Conservation (phyloP, 2,329 filamentous ascomycete species). For the Aspergillus persii region DNA sequence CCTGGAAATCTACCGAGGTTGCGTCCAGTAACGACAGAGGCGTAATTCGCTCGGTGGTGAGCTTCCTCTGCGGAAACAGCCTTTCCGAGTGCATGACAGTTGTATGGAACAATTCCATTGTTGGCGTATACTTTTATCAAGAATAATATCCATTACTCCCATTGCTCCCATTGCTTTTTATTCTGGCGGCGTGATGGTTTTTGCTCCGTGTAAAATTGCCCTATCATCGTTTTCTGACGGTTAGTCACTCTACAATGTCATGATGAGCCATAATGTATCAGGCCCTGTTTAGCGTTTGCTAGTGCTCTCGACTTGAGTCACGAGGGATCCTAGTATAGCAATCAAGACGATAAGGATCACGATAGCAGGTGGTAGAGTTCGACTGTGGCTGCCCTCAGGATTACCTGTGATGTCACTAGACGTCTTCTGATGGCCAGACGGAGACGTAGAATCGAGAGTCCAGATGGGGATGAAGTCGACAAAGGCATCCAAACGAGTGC, state of each 20-base stretch:
- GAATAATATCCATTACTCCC: too few relatives aligned
- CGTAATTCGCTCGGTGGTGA: slow-evolving; percentile 7
- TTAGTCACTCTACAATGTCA: background rate
- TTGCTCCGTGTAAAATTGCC: background rate
- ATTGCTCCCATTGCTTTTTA: background rate
- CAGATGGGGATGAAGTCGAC: too few relatives aligned
- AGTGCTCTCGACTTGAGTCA: background rate
- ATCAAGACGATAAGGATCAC: background rate
- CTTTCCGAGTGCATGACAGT: slow-evolving; percentile 15
- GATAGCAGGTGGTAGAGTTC: background rate
- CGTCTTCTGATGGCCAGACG: too few relatives aligned
- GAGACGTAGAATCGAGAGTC: too few relatives aligned
- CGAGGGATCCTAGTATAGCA: background rate
- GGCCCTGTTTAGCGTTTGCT: background rate
- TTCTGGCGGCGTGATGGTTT: background rate
- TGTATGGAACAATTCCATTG: background rate
- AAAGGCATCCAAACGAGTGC: too few relatives aligned
- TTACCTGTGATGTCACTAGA: background rate
- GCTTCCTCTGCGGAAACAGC: slow-evolving; percentile 14
- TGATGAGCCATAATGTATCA: background rate
- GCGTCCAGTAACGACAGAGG: slow-evolving; percentile 38
- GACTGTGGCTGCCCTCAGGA: background rate
- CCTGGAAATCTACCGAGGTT: slow-evolving; percentile 41
- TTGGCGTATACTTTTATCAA: background rate
- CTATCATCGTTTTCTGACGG: background rate